Percentiles rank a stretch among this genome's conserved stretches.
Conservation (phyloP, 225 moss, liverwort and hornwort species). For the Sphagnum contortum region DNA sequence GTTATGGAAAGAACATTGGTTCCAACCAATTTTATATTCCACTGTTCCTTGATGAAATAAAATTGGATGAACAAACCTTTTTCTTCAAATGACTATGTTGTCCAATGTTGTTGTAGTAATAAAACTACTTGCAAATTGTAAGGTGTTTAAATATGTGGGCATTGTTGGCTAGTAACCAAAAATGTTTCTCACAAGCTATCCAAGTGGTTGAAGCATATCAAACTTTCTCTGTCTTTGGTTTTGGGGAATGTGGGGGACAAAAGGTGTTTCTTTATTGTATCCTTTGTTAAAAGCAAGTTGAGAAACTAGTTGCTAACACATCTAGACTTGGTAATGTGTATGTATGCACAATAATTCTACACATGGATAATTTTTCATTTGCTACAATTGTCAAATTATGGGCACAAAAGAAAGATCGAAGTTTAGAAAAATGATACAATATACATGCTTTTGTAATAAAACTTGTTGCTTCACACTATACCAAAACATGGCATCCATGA, state of each 20-base stretch:
- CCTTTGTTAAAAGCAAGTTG: not conserved
- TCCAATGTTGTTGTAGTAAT: not conserved
- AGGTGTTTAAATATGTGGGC: not conserved
- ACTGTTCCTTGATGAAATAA: too few species aligned
- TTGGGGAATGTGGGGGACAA: not conserved
- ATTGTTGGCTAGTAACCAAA: slow-evolving; percentile 1
- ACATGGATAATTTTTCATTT: too few species aligned
- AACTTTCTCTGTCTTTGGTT: not conserved
- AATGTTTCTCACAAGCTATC: not conserved
- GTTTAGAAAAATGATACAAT: too few species aligned
- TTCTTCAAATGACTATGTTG: not conserved
- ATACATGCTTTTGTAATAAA: too few species aligned
- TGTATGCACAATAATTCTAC: not conserved
- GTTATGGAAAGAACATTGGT: too few species aligned
- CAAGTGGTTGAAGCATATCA: not conserved
- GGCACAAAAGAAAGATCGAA: too few species aligned
- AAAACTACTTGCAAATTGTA: not conserved
- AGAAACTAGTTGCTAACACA: not conserved
- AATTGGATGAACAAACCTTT: not conserved
- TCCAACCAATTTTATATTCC: too few species aligned
- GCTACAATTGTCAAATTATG: too few species aligned
- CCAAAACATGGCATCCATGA: too few species aligned
- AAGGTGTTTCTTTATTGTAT: not conserved
- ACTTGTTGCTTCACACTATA: too few species aligned
- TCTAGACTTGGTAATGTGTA: not conserved